Evolutionary conservation across 2,329 filamentous ascomycete species (phyloP).

Genomic region (Aureobasidium sp.): DNA sequence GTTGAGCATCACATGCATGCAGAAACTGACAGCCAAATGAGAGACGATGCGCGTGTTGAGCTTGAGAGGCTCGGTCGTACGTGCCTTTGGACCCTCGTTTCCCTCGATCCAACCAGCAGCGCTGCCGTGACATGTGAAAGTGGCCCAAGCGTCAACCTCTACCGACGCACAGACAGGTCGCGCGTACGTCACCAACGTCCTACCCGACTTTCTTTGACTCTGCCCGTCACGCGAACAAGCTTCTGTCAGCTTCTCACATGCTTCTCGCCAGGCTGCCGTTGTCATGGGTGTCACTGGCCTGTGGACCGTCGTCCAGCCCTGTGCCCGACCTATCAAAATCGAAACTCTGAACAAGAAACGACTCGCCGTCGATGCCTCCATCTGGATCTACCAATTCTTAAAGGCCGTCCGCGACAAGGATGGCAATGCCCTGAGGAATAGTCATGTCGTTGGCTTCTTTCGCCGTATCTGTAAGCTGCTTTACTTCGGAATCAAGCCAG

Average conservation of each 20-base stretch:
- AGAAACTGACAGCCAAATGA: background rate
- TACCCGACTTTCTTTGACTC: conserved; percentile 3
- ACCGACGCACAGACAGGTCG: background rate
- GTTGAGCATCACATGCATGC: conserved; percentile 15
- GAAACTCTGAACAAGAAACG: conserved; percentile 94
- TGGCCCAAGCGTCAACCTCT: background rate
- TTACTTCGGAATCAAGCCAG: conserved; percentile 91
- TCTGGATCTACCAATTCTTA: conserved; percentile 99
- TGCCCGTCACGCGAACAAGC: background rate
- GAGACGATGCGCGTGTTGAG: background rate
- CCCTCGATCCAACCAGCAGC: background rate
- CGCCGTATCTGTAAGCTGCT: conserved; percentile 95
- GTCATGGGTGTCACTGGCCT: conserved; percentile 95
- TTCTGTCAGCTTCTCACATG: conserved; percentile 2
- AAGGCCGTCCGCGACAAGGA: conserved; percentile 98
- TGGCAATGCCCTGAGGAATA: conserved; percentile 91
- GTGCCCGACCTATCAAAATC: conserved; percentile 90
- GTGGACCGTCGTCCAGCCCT: conserved; percentile 93
- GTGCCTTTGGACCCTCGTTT: background rate
- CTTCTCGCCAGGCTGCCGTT: background rate
- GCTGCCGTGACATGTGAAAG: background rate
- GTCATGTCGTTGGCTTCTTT: conserved; percentile 96
- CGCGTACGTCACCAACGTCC: background rate
- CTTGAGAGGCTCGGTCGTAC: background rate
- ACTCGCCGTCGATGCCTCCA: conserved; percentile 93